Percentiles rank a stretch among this genome's conserved stretches.
These are phyloP conservation scores for Pythium myriotylum DNA, from an alignment of 352 stramenopile species.

Conservation along the genomic window DNA sequence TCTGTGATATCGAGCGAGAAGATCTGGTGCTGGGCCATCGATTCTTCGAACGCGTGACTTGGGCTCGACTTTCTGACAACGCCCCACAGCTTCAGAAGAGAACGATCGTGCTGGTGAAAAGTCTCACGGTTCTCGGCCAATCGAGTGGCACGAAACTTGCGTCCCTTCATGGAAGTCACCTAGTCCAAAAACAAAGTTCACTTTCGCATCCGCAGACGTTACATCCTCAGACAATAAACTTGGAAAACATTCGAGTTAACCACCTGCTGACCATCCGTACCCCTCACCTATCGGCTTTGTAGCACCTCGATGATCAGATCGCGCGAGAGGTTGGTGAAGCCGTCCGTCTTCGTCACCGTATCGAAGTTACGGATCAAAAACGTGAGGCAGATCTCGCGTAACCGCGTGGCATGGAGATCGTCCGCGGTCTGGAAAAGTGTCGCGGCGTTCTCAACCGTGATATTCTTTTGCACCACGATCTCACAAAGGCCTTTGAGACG, in stretches of 20 bases:
- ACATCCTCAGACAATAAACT: not conserved
- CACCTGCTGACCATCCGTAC: no score
- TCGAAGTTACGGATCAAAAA: conserved; percentile 92
- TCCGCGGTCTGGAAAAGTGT: conserved; percentile 84
- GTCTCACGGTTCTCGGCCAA: no score
- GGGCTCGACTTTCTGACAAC: not conserved
- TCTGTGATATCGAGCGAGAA: conserved; percentile 26
- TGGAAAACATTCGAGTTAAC: conserved; percentile 1
- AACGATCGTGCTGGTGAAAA: no score
- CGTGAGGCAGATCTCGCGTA: conserved; percentile 88
- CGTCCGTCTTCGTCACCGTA: conserved; percentile 91
- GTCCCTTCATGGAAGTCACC: no score
- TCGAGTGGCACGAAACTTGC: no score
- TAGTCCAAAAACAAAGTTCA: no score
- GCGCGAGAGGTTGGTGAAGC: conserved; percentile 80
- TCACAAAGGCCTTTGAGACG: conserved; percentile 92
- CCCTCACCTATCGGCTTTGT: conserved; percentile 50
- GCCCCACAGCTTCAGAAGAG: no score
- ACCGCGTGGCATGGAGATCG: conserved; percentile 76
- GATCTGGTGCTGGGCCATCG: conserved; percentile 17
- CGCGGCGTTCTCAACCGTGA: conserved; percentile 87
- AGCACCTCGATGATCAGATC: conserved; percentile 91
- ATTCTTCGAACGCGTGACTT: not conserved
- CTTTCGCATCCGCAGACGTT: not conserved
- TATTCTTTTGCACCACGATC: conserved; percentile 89